A percentile compares a stretch with the other conserved stretches of the same genome.
Conservation (phyloP, 371 early-diverging fungal species). For the Apophysomyces ossiformis region DNA sequence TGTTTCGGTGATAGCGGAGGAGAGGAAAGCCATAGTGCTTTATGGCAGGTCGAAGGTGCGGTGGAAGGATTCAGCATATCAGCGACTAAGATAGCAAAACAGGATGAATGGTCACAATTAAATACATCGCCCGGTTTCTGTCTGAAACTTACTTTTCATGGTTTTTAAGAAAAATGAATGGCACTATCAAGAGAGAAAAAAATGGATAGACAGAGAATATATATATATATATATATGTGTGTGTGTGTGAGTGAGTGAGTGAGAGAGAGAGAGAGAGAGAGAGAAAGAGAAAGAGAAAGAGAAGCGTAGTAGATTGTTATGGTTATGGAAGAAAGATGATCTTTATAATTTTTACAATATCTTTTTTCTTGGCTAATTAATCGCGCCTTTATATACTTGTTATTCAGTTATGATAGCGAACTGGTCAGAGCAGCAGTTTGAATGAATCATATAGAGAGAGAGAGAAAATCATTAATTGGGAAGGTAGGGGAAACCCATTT, state of each 20-base stretch:
- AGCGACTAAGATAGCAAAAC: conserved; percentile 28
- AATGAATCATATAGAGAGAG: neutral
- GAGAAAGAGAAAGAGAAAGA: neutral
- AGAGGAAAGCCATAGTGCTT: conserved; percentile 30
- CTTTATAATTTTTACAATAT: neutral
- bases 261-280: no score
- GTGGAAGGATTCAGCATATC: conserved; percentile 49
- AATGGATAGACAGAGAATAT: neutral
- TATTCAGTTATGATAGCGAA: neutral
- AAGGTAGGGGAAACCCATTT: neutral
- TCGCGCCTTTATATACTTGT: conserved; percentile 6
- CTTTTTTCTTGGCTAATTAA: neutral
- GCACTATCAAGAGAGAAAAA: neutral
- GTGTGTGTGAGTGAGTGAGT: neutral
- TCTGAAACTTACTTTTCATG: conserved; percentile 41
- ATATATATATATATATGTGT: neutral
- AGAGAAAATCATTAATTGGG: neutral
- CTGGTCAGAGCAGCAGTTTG: neutral
- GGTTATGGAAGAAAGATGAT: neutral
- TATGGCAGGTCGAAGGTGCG: conserved; percentile 12
- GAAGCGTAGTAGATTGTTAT: neutral
- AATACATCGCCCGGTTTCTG: neutral
- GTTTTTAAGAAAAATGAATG: no score
- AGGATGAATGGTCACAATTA: neutral
- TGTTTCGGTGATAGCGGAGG: conserved; percentile 45